These are phyloP conservation scores for Fagus sylvatica DNA, from an alignment of 306 rosid species.

Conservation along the genomic window DNA sequence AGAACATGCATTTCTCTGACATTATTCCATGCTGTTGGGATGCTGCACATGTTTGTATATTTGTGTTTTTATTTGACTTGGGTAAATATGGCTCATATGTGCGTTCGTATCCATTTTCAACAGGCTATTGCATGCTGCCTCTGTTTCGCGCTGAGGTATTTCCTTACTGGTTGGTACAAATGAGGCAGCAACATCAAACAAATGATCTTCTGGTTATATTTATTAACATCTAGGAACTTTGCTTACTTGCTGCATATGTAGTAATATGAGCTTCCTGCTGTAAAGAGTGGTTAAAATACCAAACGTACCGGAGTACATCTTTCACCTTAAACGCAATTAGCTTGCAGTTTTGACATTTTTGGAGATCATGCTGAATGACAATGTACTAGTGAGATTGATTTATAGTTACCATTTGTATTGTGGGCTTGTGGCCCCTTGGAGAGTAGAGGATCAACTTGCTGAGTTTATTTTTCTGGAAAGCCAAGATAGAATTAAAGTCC, in stretches of 20 bases:
- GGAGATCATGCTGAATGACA: not conserved
- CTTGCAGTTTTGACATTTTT: not conserved
- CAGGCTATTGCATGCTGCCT: slow-evolving; percentile 83
- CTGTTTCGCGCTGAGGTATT: slow-evolving; percentile 79
- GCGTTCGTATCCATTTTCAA: slow-evolving; percentile 10
- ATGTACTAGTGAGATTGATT: not conserved
- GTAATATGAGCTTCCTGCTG: not conserved
- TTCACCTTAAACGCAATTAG: not conserved
- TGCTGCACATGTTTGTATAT: not conserved
- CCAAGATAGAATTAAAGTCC: not conserved
- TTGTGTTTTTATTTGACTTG: not conserved
- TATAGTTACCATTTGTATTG: not conserved
- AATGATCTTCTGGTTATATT: not conserved
- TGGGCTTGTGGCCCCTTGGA: no score
- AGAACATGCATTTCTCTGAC: not conserved
- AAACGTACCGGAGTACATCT: not conserved
- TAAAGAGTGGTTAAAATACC: not conserved
- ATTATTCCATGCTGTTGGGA: not conserved
- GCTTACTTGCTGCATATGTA: not conserved
- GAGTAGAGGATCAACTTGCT: not conserved
- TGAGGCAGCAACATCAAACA: slow-evolving; percentile 36
- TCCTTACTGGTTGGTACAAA: slow-evolving; percentile 97
- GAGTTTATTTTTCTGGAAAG: not conserved
- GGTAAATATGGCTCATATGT: not conserved
- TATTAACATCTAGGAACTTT: not conserved